phyloP scores from a whole-genome alignment of 352 stramenopile species.

The Phytopythium montanum region DNA sequence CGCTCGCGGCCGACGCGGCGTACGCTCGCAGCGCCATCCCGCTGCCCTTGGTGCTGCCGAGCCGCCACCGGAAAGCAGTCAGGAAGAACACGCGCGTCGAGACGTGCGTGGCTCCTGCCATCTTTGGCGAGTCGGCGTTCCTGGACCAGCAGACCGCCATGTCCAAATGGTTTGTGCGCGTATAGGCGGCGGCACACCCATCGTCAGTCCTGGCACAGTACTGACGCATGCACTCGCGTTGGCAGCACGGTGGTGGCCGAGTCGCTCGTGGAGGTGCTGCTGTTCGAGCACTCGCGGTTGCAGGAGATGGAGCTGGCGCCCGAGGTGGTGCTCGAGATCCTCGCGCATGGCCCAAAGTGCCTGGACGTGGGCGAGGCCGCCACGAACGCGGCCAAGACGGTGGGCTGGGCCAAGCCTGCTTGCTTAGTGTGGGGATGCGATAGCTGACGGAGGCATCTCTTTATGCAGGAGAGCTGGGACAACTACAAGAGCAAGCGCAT shows the following conservation, averaged over 20 bases:
- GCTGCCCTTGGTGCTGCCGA: background rate
- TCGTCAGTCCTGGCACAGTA: background rate
- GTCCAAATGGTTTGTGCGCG: slow-evolving; percentile 59
- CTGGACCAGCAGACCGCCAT: slow-evolving; percentile 39
- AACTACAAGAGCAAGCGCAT: slow-evolving; percentile 64
- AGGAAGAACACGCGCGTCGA: slow-evolving; percentile 42
- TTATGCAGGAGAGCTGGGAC: slow-evolving; percentile 49
- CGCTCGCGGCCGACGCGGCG: slow-evolving; percentile 1
- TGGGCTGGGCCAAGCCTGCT: slow-evolving; percentile 1
- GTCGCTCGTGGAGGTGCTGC: slow-evolving; percentile 64
- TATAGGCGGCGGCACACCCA: no score
- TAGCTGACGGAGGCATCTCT: no score
- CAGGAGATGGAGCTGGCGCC: slow-evolving; percentile 69
- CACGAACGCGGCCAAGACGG: slow-evolving; percentile 37
- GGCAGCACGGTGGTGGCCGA: slow-evolving; percentile 49
- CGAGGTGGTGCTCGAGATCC: slow-evolving; percentile 55
- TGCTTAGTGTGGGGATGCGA: no score
- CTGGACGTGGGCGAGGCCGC: slow-evolving; percentile 49
- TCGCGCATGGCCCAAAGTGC: slow-evolving; percentile 49
- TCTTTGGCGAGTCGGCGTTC: slow-evolving; percentile 65
- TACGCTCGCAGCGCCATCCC: slow-evolving; percentile 6
- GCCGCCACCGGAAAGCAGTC: background rate
- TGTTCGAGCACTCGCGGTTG: slow-evolving; percentile 69
- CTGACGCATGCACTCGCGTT: background rate
- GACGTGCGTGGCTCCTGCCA: slow-evolving; percentile 40